A percentile compares a stretch with the other conserved stretches of the same genome.
phyloP scores from a whole-genome alignment of 2,329 filamentous ascomycete genomes.

The Davidsoniella eucalypti region DNA sequence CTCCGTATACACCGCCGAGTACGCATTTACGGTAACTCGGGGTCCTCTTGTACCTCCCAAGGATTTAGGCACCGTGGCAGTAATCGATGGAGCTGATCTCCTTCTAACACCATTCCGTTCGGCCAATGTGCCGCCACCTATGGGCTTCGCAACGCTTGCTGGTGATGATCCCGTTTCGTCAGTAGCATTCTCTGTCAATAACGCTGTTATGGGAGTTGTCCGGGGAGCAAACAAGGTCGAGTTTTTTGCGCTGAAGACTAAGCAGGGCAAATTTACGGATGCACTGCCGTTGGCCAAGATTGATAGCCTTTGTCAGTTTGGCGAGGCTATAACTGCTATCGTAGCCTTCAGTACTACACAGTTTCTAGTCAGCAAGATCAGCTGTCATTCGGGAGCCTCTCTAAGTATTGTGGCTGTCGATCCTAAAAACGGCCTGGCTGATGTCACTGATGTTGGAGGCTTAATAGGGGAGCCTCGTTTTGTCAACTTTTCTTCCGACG shows the following conservation, averaged over 20 bases:
- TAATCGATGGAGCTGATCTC: constrained; percentile 64
- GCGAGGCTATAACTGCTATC: constrained; percentile 4
- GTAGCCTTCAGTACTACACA: not conserved
- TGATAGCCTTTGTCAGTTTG: not conserved
- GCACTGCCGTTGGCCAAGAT: constrained; percentile 15
- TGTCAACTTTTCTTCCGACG: constrained; percentile 4
- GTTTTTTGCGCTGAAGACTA: constrained; percentile 52
- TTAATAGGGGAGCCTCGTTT: not conserved
- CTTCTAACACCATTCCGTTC: constrained; percentile 75
- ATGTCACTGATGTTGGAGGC: not conserved
- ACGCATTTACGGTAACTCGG: constrained; percentile 48
- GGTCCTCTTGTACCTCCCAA: constrained; percentile 54
- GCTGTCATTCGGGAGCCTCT: not conserved
- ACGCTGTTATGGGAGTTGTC: constrained; percentile 53
- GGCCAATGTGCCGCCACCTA: constrained; percentile 81
- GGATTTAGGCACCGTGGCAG: constrained; percentile 65
- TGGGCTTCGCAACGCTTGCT: constrained; percentile 63
- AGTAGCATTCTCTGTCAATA: constrained; percentile 52
- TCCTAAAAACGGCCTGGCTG: not conserved
- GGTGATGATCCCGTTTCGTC: constrained; percentile 51
- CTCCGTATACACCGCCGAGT: constrained; percentile 29
- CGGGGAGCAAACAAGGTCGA: constrained; percentile 45
- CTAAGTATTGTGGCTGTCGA: not conserved
- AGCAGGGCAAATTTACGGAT: constrained; percentile 25
- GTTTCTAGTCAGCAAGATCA: constrained; percentile 3